A percentile compares a stretch with the other conserved stretches of the same genome.
Conservation (phyloP, 371 early-diverging fungal genomes). For the Batkoa obscura region DNA sequence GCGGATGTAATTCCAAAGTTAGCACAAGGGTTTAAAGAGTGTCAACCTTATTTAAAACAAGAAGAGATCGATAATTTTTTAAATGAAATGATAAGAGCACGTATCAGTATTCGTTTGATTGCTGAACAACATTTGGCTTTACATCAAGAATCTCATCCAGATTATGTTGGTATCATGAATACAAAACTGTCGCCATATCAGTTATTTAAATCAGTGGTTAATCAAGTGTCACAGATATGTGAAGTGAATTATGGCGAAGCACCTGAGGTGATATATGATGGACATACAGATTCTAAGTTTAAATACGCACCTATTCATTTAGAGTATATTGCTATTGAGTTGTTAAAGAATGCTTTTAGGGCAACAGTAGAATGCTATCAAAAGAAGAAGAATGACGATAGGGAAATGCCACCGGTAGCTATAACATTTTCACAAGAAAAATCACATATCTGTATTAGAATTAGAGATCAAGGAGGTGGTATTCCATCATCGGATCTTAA, state of each 20-base stretch:
- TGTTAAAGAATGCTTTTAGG: constrained; percentile 79
- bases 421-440: constrained; percentile 63
- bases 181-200: constrained; percentile 45
- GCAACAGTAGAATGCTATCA: constrained; percentile 69
- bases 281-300: constrained; percentile 54
- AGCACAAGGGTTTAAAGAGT: constrained; percentile 68
- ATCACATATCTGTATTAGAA: constrained; percentile 65
- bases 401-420: constrained; percentile 61
- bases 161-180: constrained; percentile 75
- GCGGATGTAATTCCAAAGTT: constrained; percentile 68
- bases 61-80: constrained; percentile 55
- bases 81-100: constrained; percentile 77
- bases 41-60: constrained; percentile 66
- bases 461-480: constrained; percentile 89
- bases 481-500: constrained; percentile 48
- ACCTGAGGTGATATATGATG: constrained; percentile 59
- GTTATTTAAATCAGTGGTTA: constrained; percentile 40
- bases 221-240: constrained; percentile 67
- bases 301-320: constrained; percentile 87
- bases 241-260: constrained; percentile 77
- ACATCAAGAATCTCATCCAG: constrained; percentile 17
- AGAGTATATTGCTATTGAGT: constrained; percentile 83
- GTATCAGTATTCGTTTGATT: constrained; percentile 85
- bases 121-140: constrained; percentile 87
- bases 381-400: constrained; percentile 22